Conservation (phyloP, 2,329 filamentous ascomycete species). For the Aspergillus terreus region DNA sequence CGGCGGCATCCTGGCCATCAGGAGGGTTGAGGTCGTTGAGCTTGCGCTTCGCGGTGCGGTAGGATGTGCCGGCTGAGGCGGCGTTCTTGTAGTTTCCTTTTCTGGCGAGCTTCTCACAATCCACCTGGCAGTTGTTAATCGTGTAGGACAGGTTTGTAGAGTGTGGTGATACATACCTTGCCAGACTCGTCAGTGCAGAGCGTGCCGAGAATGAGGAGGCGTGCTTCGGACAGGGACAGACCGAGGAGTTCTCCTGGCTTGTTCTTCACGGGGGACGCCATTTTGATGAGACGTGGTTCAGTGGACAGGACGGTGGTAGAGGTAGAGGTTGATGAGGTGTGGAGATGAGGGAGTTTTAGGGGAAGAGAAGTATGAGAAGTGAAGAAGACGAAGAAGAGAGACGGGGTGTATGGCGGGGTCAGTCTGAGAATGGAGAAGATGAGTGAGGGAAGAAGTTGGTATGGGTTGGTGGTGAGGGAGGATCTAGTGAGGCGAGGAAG, state of each 20-base stretch:
- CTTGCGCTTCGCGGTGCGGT: conserved; percentile 36
- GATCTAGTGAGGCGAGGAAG: conserved; percentile 1
- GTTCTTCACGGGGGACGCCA: conserved; percentile 10
- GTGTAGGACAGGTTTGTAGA: not conserved
- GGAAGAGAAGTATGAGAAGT: conserved; percentile 1
- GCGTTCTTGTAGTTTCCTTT: conserved; percentile 35
- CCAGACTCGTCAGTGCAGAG: conserved; percentile 9
- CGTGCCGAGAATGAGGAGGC: conserved; percentile 17
- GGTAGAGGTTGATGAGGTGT: not conserved
- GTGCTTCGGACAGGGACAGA: conserved; percentile 15
- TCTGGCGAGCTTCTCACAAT: conserved; percentile 36
- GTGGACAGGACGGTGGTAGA: not conserved
- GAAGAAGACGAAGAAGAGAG: conserved; percentile 5
- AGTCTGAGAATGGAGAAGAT: not conserved
- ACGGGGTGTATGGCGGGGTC: not conserved
- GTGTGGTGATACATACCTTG: conserved; percentile 10
- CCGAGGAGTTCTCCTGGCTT: conserved; percentile 17
- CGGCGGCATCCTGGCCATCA: not conserved
- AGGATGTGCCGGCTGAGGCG: conserved; percentile 32
- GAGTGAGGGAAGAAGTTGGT: not conserved
- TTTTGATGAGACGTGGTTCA: not conserved
- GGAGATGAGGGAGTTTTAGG: not conserved
- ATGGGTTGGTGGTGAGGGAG: not conserved
- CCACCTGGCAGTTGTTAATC: conserved; percentile 25
- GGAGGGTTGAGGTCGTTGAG: conserved; percentile 16